Base-by-base conservation (phyloP, 257 asterid genomes). In the Solanum etuberosum region DNA sequence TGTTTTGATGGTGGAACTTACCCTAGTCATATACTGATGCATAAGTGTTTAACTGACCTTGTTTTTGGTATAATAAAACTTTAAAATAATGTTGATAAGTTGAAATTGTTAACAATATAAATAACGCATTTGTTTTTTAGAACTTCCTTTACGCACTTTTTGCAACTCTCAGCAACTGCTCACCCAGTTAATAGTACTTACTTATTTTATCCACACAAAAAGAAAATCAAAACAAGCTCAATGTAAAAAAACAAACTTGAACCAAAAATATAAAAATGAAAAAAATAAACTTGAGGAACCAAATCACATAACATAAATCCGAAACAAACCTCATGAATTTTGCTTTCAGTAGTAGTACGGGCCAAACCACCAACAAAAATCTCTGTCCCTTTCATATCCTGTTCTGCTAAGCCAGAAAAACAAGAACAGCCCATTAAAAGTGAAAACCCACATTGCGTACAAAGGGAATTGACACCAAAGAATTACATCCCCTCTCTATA, bases 341-440 rank as follows among this genome's bases (percentile, higher is more conserved):
- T 94, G 89, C 90, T 91, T 89, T 96, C 98, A 21, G 96, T 88
- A 29, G 91, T 54, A 51, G 91, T 93, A 32, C 86, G 89, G 61
- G 98, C 90, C 91, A 96, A 91, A 84, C 99, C 99, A 70, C 98
- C 99, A 90, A 96, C 94, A 63, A 95, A 96, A 32, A 96, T 96
- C 87, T 96, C 99, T 25, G 94, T 77, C 77, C 98, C 96, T 90
- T 88, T 91, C 43, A 85, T 85, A 37, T 88, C 92, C 88, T 89
- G 70, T 37, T 85, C 71, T 85, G 87, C 43, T 20, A 21, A 46
- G 34, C 43, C 48, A 70, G 20, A 70, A 42, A 70, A 48, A 65
- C 34, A 85, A 65, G 25, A 6, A 46, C 11, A 70, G 37, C n/a
- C 71, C 65, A 67, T 70, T 43, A 85, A 40, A 85, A 27, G 74